Base-by-base conservation (phyloP, 768 basidiomycete species). In the Cystofilobasidium capitatum region DNA sequence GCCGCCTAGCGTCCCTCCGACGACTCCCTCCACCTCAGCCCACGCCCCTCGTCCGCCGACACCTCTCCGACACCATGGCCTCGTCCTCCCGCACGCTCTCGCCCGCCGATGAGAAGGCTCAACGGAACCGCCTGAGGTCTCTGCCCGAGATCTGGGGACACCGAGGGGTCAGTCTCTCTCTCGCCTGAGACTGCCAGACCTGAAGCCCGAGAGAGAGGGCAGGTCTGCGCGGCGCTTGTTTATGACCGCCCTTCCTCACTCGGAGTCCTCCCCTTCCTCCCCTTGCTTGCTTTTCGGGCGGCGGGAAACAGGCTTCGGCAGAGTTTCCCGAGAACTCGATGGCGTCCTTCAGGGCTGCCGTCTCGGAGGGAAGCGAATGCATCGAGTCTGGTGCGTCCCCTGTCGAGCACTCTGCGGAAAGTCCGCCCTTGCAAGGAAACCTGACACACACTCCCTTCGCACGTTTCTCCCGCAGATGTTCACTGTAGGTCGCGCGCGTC, bases 301-400 rank as follows among this genome's bases (percentile, higher is more conserved):
- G 17, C 14, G 9, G 8, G 2, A n/a, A 13, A 24, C 51, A 55
- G 44, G 85, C 85, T 71, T 71, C 83, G 79, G 31, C 44, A 4
- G 44, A 65, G 54, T 91, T 83, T 77, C 90, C 91, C 5, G 94
- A 98, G 79, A 98, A 98, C 81, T 94, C 92, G 58, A 83, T 92
- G 70, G 89, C 89, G 40, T 91, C 89, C 79, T 98, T 98, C 79
- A 86, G 90, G 76, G 89, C 88, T 71, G 94, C 94, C 75, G 91
- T 96, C 70, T 85, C 85, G 57, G 92, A 96, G 79, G 94, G 94
- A 69, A 88, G 91, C 55, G 91, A 99, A 76, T 93, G 85, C 71
- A 94, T 99, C 74, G 94, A 99, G 83, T 92, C 89, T 77, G 94
- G 96, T 81, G 55, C 70, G 80, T 72, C 14, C 13, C 22, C 20